phyloP scores from a whole-genome alignment of 2,329 filamentous ascomycete species.

The Knufia petricola region DNA sequence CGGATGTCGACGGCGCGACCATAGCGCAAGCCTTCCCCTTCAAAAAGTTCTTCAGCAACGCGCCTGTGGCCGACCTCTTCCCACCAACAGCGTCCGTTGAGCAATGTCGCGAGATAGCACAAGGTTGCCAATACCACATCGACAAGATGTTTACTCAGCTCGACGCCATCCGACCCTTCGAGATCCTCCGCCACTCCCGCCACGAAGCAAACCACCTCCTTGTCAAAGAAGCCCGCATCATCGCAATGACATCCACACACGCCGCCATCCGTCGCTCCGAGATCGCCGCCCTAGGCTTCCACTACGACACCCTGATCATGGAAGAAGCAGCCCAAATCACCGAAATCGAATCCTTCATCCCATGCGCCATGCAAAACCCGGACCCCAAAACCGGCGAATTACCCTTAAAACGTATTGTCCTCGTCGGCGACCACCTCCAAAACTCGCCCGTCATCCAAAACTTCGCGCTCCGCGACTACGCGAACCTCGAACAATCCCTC shows the following conservation, averaged over 20 bases:
- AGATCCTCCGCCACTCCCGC: slow-evolving; percentile 76
- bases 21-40: slow-evolving; percentile 76
- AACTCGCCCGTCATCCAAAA: slow-evolving; percentile 96
- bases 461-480: slow-evolving; percentile 85
- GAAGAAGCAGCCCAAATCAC: slow-evolving; percentile 98
- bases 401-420: slow-evolving; percentile 73
- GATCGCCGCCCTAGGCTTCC: slow-evolving; percentile 84
- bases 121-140: slow-evolving; percentile 82
- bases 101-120: slow-evolving; percentile 61
- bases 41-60: slow-evolving; percentile 73
- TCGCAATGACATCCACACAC: slow-evolving; percentile 98
- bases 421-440: slow-evolving; percentile 92
- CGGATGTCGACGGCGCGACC: slow-evolving; percentile 46
- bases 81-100: slow-evolving; percentile 55
- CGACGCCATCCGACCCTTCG: slow-evolving; percentile 87
- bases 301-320: slow-evolving; percentile 96
- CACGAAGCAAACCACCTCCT: slow-evolving; percentile 96
- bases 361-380: slow-evolving; percentile 73
- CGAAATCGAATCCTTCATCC: slow-evolving; percentile 94
- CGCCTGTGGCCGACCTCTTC: slow-evolving; percentile 71
- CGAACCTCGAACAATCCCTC: slow-evolving; percentile 89
- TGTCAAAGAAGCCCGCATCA: slow-evolving; percentile 88
- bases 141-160: slow-evolving; percentile 84
- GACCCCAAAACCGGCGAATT: slow-evolving; percentile 57
- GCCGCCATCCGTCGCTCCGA: slow-evolving; percentile 89